Evolutionary conservation across 1,284 basidiomycete species (phyloP), one percentile per base, ranked within the genome.

Genomic region (Ustilago hordei): DNA sequence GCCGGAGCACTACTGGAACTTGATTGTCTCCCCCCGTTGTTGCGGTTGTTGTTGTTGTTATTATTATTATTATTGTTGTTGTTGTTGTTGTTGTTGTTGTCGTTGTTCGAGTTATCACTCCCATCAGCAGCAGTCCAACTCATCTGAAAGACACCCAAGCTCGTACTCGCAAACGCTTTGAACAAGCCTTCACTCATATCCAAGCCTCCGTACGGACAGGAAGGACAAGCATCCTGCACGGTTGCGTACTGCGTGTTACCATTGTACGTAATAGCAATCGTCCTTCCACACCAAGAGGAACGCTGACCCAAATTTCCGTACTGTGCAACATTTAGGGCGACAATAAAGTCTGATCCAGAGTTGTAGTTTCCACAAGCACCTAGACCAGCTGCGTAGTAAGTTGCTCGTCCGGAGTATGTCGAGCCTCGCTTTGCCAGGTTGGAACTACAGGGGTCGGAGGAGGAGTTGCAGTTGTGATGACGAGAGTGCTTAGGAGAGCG

Each of bases 181-280:
- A 97, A 97, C 45, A 97, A 89, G 38, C 91, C 90, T 4, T 86
- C 83, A n/a, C 92, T 92, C 74, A 95, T 88, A 87, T 97, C 95
- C 59, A 96, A 89, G 28, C 89, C 92, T 31, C 90, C 91, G 50
- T 86, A 89, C 1, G 91, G 90, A 83, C 93, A 95, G n/a, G 89
- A 90, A 58, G 89, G 90, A 84, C 93, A 93, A 90, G 72, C 88
- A 84, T 94, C 93, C 78, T 88, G 88, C 72, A 94, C 90, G 6
- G 85, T 87, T 0, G 93, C 93, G 15, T 84, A 79, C 7, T 90
- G 88, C 0, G 89, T 89, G n/a, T 88, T 72, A 15, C 78, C 70
- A 80, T 89, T 90, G 57, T 81, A 69, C 1, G 88, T 87, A 80
- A 94, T 92, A 13, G 89, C 90, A 76, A 94, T 91, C n/a, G 79